Evolutionary conservation across 345 rosid genomes (phyloP).

Genomic region (Atalantia buxifolia): DNA sequence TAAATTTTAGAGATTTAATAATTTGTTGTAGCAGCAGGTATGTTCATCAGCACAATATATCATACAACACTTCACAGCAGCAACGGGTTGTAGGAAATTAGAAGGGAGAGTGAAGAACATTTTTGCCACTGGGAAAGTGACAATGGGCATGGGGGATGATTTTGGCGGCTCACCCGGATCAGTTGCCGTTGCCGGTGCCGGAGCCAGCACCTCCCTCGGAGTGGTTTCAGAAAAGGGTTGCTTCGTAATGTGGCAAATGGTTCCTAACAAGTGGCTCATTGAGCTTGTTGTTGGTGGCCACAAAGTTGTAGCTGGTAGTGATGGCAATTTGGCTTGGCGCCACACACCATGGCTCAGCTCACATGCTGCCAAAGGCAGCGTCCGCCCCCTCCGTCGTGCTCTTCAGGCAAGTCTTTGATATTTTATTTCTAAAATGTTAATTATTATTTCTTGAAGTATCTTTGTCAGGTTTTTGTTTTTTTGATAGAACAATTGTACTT

Average conservation of each 20-base stretch:
- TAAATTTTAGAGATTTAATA: neutral
- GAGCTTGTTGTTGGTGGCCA: slow-evolving; percentile 78
- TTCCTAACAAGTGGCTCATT: slow-evolving; percentile 85
- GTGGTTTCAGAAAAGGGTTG: slow-evolving; percentile 69
- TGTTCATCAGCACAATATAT: slow-evolving; percentile 95
- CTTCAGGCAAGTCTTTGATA: slow-evolving; percentile 61
- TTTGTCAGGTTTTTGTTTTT: neutral
- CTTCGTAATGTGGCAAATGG: slow-evolving; percentile 99
- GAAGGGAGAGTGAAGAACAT: slow-evolving; percentile 66
- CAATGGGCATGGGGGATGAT: slow-evolving; percentile 79
- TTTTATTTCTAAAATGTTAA: neutral
- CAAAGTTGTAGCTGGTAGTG: slow-evolving; percentile 87
- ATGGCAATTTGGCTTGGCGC: slow-evolving; percentile 88
- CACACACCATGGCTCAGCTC: slow-evolving; percentile 91
- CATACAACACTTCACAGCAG: slow-evolving; percentile 89
- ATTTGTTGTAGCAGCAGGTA: slow-evolving; percentile 35
- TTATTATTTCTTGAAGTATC: neutral
- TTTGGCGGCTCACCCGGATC: slow-evolving; percentile 36
- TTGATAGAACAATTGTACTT: neutral
- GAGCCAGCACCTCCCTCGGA: slow-evolving; percentile 15
- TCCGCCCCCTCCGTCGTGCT: slow-evolving; percentile 88
- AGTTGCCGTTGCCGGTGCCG: slow-evolving; percentile 14
- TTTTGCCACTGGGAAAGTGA: slow-evolving; percentile 77
- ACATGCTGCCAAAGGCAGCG: slow-evolving; percentile 82
- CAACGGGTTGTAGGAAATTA: slow-evolving; percentile 84